These are phyloP conservation scores for Leucocoprinus leucothites DNA, from an alignment of 768 basidiomycete species.

Conservation along the genomic window DNA sequence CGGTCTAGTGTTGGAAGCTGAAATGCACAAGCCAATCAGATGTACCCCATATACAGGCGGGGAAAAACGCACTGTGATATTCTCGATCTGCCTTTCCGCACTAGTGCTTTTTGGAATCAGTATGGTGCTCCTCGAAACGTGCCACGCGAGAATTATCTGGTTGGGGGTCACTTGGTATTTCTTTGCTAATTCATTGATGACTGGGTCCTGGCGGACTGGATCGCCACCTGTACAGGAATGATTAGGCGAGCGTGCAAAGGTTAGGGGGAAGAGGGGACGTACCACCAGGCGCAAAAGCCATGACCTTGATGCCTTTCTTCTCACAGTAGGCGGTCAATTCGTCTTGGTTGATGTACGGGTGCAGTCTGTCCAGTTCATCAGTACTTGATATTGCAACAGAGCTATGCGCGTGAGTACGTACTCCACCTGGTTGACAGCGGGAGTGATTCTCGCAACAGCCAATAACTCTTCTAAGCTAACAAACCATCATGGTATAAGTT, in stretches of 20 bases:
- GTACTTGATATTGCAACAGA: too few species aligned
- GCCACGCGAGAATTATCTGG: slow-evolving; percentile 52
- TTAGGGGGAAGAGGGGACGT: background rate
- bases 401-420: too few species aligned
- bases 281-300: slow-evolving; percentile 50
- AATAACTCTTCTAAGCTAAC: slow-evolving; percentile 23
- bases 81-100: slow-evolving; percentile 45
- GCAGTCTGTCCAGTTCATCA: slow-evolving; percentile 28
- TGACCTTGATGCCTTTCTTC: slow-evolving; percentile 44
- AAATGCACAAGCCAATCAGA: too few species aligned
- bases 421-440: slow-evolving; percentile 49
- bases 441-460: slow-evolving; percentile 36
- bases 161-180: slow-evolving; percentile 24
- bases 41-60: too few species aligned
- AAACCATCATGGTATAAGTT: too few species aligned
- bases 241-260: slow-evolving; percentile 14
- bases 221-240: too few species aligned
- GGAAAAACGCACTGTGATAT: slow-evolving; percentile 39
- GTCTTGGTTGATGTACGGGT: slow-evolving; percentile 48
- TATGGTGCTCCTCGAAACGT: slow-evolving; percentile 39
- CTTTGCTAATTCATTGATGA: too few species aligned
- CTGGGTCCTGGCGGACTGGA: too few species aligned
- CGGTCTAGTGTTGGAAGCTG: too few species aligned
- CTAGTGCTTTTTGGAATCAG: slow-evolving; percentile 48
- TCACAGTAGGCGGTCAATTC: slow-evolving; percentile 44